phyloP scores from a whole-genome alignment of 108 stramenopile genomes.

The Schizochytrium sp. region DNA sequence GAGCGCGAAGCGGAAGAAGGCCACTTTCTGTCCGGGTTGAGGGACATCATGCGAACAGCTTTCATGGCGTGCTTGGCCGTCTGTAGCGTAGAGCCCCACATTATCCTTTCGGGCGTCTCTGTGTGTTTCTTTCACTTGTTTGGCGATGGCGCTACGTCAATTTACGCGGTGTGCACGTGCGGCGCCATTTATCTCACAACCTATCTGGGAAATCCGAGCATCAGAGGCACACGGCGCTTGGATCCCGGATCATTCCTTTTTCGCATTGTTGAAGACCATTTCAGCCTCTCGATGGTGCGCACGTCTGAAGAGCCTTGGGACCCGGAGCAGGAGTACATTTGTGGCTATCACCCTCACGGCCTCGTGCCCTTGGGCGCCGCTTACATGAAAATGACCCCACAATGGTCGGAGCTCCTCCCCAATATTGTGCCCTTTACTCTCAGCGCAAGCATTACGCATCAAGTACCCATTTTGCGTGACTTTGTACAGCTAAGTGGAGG shows the following conservation, averaged over 20 bases:
- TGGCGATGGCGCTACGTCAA: not conserved
- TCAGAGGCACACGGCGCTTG: not conserved
- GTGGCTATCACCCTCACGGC: constrained; percentile 1
- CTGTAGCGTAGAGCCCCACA: not conserved
- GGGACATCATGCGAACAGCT: not conserved
- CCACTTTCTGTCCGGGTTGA: not conserved
- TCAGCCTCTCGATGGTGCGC: not conserved
- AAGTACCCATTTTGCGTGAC: not conserved
- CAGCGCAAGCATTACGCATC: not conserved
- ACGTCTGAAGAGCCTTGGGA: not conserved
- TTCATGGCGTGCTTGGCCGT: not conserved
- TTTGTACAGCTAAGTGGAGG: not conserved
- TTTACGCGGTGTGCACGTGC: not conserved
- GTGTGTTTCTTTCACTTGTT: not conserved
- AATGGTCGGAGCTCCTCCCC: not conserved
- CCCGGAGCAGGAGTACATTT: not conserved
- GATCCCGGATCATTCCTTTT: not conserved
- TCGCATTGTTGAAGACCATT: not conserved
- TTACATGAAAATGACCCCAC: not conserved
- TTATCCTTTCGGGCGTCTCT: not conserved
- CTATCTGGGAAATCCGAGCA: not conserved
- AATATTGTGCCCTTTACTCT: not conserved
- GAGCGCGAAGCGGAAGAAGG: not conserved
- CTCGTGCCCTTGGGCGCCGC: not conserved
- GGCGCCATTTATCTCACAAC: not conserved